These are phyloP conservation scores for Rhizopogon vulgaris DNA, from an alignment of 768 basidiomycete genomes.

Conservation along the genomic window DNA sequence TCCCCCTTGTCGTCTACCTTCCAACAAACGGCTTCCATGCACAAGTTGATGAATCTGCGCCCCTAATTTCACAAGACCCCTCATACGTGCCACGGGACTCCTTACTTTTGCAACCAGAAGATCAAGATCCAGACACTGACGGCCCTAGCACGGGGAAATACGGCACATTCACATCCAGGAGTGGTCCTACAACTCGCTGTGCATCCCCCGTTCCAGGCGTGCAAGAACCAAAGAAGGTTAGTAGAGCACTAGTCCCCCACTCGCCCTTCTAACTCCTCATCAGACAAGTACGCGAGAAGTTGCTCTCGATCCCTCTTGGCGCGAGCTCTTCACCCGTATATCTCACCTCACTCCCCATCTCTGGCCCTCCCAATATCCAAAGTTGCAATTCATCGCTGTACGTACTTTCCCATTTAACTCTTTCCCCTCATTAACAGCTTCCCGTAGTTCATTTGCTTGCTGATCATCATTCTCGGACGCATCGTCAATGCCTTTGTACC, in stretches of 20 bases:
- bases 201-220: slow-evolving; percentile 34
- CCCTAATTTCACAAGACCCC: slow-evolving; percentile 18
- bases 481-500: slow-evolving; percentile 73
- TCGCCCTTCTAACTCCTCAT: no score
- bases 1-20: slow-evolving; percentile 62
- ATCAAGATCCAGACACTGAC: slow-evolving; percentile 8
- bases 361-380: slow-evolving; percentile 67
- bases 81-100: slow-evolving; percentile 25
- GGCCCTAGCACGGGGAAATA: slow-evolving; percentile 53
- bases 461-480: slow-evolving; percentile 68
- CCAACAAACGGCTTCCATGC: slow-evolving; percentile 21
- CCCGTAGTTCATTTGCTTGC: slow-evolving; percentile 54
- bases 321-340: slow-evolving; percentile 61
- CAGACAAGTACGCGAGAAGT: slow-evolving; percentile 41
- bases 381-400: slow-evolving; percentile 61
- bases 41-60: slow-evolving; percentile 16
- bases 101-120: slow-evolving; percentile 50
- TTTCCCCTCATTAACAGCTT: neutral
- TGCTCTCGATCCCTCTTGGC: slow-evolving; percentile 61
- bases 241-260: neutral
- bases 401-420: slow-evolving; percentile 28
- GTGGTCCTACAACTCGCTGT: slow-evolving; percentile 45
- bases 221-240: neutral
- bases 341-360: slow-evolving; percentile 69
- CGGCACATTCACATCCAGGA: slow-evolving; percentile 39